A percentile compares a stretch with the other conserved stretches of the same genome.
Conservation (phyloP, 2,329 filamentous ascomycete species). For the Trichoderma hamatum region DNA sequence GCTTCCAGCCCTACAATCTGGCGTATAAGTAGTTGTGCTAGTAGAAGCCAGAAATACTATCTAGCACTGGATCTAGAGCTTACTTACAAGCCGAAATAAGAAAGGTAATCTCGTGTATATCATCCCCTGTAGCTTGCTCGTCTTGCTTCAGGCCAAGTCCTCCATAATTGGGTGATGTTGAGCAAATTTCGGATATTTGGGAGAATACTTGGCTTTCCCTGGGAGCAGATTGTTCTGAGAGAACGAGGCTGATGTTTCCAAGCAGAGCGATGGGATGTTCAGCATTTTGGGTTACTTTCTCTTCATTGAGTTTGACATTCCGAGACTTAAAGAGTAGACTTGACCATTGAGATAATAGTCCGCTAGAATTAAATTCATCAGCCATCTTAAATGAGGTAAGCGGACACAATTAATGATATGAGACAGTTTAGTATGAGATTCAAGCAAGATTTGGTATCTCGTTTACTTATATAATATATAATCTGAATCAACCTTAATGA, state of each 20-base stretch:
- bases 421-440: background rate
- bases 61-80: background rate
- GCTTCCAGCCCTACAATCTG: background rate
- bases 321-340: background rate
- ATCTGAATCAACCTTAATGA: background rate
- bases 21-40: background rate
- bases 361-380: background rate
- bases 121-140: background rate
- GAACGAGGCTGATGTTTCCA: background rate
- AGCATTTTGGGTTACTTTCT: background rate
- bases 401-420: background rate
- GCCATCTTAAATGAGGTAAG: background rate
- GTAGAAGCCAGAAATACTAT: background rate
- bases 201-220: slow-evolving; percentile 8
- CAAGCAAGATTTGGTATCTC: background rate
- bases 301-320: background rate
- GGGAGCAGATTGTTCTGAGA: background rate
- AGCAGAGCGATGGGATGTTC: slow-evolving; percentile 1
- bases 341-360: background rate
- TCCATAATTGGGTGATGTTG: slow-evolving; percentile 21
- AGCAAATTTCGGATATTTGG: slow-evolving; percentile 7
- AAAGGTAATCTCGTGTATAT: slow-evolving; percentile 15
- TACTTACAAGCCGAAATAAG: slow-evolving; percentile 21
- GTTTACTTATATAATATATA: background rate
- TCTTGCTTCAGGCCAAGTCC: slow-evolving; percentile 18